Conservation (phyloP, 352 stramenopile genomes). For the Phytophthora quininea region DNA sequence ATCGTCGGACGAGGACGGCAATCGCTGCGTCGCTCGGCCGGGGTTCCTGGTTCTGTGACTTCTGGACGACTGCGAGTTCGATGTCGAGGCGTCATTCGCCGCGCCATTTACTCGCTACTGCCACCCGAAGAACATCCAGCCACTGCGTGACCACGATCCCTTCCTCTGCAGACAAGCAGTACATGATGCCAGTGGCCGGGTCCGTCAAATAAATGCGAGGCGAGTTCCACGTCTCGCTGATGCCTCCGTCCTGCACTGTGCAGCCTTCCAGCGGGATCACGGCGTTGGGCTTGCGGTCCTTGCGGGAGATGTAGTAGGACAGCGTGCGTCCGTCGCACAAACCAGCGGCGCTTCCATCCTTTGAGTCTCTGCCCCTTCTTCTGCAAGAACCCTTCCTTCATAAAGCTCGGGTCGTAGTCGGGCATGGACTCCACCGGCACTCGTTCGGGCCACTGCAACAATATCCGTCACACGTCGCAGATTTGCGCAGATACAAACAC, state of each 20-base stretch:
- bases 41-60: constrained; percentile 4
- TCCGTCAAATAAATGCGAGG: constrained; percentile 87
- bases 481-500: not conserved
- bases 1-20: constrained; percentile 27
- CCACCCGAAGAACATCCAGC: constrained; percentile 68
- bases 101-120: constrained; percentile 40
- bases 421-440: constrained; percentile 57
- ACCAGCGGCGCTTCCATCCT: constrained; percentile 86
- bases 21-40: constrained; percentile 11
- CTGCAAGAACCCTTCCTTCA: constrained; percentile 87
- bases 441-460: constrained; percentile 55
- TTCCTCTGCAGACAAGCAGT: constrained; percentile 83
- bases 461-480: constrained; percentile 5
- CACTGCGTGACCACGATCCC: constrained; percentile 71
- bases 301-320: constrained; percentile 84
- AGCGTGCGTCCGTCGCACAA: constrained; percentile 83
- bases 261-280: constrained; percentile 82
- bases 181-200: constrained; percentile 73
- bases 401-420: constrained; percentile 63
- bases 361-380: constrained; percentile 87
- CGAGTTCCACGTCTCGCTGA: constrained; percentile 88
- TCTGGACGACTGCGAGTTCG: constrained; percentile 2
- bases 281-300: constrained; percentile 83
- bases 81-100: not conserved
- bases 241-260: constrained; percentile 79